phyloP scores from a whole-genome alignment of 495 filamentous ascomycete species.

The Diplogelasinospora grovesii region DNA sequence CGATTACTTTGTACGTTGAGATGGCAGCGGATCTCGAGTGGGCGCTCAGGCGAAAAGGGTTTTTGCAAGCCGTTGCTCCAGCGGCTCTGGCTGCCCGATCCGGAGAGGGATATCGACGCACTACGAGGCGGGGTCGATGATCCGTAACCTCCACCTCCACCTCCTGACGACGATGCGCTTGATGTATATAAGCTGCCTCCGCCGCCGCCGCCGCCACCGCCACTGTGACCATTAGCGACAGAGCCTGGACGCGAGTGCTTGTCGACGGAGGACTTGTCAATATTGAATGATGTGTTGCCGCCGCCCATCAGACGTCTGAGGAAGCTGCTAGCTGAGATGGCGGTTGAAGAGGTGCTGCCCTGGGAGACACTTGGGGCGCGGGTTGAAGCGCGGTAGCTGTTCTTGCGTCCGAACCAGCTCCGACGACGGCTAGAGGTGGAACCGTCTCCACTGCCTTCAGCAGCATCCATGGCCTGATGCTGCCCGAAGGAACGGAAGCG shows the following conservation, averaged over 20 bases:
- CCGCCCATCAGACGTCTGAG: slow-evolving; percentile 51
- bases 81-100: slow-evolving; percentile 36
- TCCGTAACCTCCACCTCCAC: slow-evolving; percentile 36
- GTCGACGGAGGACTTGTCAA: slow-evolving; percentile 52
- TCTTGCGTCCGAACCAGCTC: slow-evolving; percentile 54
- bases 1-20: slow-evolving; percentile 65
- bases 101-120: slow-evolving; percentile 44
- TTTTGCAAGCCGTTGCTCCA: slow-evolving; percentile 41
- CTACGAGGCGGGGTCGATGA: slow-evolving; percentile 49
- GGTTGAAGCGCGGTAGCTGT: slow-evolving; percentile 50
- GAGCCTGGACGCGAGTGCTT: slow-evolving; percentile 40
- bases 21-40: slow-evolving; percentile 76
- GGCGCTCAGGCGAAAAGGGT: slow-evolving; percentile 22
- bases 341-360: slow-evolving; percentile 40
- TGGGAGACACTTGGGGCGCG: slow-evolving; percentile 42
- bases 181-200: slow-evolving; percentile 57
- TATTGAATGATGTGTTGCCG: slow-evolving; percentile 65
- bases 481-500: slow-evolving; percentile 45
- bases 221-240: slow-evolving; percentile 40
- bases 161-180: slow-evolving; percentile 40
- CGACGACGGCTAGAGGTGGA: slow-evolving; percentile 31
- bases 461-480: slow-evolving; percentile 17
- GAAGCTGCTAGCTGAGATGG: slow-evolving; percentile 67
- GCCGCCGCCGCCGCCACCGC: too few species aligned
- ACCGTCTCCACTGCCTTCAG: slow-evolving; percentile 32